Evolutionary conservation across 352 stramenopile species (phyloP).

Genomic region (Detonula confervacea): DNA sequence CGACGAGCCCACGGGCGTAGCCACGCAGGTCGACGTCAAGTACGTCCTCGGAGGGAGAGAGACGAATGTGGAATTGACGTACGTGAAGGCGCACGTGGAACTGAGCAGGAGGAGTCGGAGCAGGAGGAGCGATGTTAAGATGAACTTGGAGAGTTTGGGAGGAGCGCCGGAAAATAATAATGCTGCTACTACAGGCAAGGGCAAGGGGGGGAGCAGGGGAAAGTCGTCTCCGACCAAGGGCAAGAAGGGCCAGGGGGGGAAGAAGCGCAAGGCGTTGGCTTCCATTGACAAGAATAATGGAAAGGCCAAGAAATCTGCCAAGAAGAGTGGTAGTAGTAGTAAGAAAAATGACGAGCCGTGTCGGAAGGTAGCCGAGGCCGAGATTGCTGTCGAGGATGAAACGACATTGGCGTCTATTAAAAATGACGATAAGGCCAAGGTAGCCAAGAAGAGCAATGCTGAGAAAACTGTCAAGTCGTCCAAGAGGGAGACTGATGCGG

Average conservation of each 20-base stretch:
- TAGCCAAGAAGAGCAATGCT: not conserved
- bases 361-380: too few relatives aligned
- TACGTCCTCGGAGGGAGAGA: constrained; percentile 41
- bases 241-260: too few relatives aligned
- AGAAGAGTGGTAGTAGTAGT: too few relatives aligned
- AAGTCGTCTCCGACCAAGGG: too few relatives aligned
- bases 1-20: not conserved
- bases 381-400: too few relatives aligned
- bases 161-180: not conserved
- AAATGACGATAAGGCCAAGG: constrained; percentile 1
- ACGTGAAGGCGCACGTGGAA: constrained; percentile 15
- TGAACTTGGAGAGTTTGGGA: constrained; percentile 27
- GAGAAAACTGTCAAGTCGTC: not conserved
- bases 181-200: not conserved
- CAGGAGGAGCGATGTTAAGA: constrained; percentile 29
- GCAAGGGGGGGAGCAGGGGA: not conserved
- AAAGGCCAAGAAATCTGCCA: too few relatives aligned
- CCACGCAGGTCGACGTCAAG: constrained; percentile 34
- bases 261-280: not conserved
- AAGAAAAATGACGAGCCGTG: too few relatives aligned
- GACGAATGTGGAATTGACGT: constrained; percentile 31
- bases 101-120: not conserved
- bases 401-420: too few relatives aligned
- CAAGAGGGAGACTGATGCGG: not conserved
- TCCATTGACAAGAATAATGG: constrained; percentile 7